Base-by-base conservation (phyloP, 1,284 basidiomycete species). In the Irpex sp. region DNA sequence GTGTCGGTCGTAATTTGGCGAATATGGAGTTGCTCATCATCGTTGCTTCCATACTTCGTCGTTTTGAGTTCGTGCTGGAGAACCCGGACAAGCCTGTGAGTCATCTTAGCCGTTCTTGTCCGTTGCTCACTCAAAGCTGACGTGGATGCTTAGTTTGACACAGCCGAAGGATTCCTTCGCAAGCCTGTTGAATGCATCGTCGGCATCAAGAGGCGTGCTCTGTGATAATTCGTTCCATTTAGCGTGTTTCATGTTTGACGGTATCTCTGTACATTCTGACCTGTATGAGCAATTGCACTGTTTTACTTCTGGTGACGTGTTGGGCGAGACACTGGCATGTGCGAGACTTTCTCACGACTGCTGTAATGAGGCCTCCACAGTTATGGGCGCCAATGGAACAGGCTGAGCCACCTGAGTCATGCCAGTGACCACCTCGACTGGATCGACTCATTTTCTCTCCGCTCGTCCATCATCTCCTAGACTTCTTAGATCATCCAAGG, bases 1-100 rank as follows among this genome's bases (percentile, higher is more conserved):
- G 90, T 70, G 87, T 91, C 47, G 88, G 89, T 6, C 81, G 87
- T 31, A 93, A 93, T 72, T 77, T 94, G 46, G 93, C 93, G 3
- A 83, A 78, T 65, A 79, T 93, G 78, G 89, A 94, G 70, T 73
- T 93, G 31, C 79, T 87, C 67, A 82, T 93, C 61, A 92, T 94
- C 69, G 76, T 92, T 61, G 81, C 88, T 15, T 90, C 90, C 0
- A 82, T 94, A 65, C 76, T 92, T 68, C 82, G 88, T 36, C 81
- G 89, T 46, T 94, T 88, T 70, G 82, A 93, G 63, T 85, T 92
- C 69, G 83, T 87, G 3, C 77, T 92, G 13, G 81, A 85, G 70
- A 72, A 82, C 26, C 82, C 85, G 15, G 78, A 81, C 55, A 78
- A 84, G 69, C 76, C 71, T 72, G 89, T 91, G 68, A 68, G 86